These are phyloP conservation scores for Cardamine occulta DNA, from an alignment of 345 rosid genomes.

Conservation along the genomic window DNA sequence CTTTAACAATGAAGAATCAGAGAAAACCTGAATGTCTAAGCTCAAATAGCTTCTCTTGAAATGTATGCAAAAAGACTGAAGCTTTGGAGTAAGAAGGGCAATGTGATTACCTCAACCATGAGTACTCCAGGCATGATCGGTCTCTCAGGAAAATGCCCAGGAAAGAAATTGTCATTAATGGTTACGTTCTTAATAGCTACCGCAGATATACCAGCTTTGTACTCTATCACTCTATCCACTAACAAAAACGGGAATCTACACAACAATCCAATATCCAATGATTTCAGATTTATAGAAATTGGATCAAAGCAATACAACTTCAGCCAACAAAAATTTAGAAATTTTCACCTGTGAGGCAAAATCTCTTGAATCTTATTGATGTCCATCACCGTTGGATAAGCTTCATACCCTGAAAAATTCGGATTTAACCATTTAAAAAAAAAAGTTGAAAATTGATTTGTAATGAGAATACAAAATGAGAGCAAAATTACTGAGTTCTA, in stretches of 20 bases:
- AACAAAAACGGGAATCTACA: constrained; percentile 93
- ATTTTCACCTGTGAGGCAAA: constrained; percentile 77
- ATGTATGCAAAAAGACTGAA: not conserved
- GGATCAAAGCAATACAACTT: constrained; percentile 2
- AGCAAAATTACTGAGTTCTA: constrained; percentile 35
- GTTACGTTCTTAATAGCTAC: constrained; percentile 98
- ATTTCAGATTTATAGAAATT: not conserved
- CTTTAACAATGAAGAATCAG: not conserved
- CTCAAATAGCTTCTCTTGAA: not conserved
- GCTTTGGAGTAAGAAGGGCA: not conserved
- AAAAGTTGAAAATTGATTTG: not conserved
- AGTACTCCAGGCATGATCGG: constrained; percentile 99
- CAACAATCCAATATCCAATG: not conserved
- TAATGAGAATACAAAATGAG: not conserved
- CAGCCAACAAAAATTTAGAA: not conserved
- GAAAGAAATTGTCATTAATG: constrained; percentile 96
- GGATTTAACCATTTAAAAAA: not conserved
- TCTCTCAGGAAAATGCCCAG: constrained; percentile 98
- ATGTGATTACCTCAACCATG: constrained; percentile 84
- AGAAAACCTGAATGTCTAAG: not conserved
- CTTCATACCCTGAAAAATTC: constrained; percentile 41
- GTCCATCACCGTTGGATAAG: constrained; percentile 66
- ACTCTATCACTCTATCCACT: constrained; percentile 98
- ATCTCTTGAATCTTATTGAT: constrained; percentile 87
- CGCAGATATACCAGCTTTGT: constrained; percentile 90